Evolutionary conservation across 768 basidiomycete genomes (phyloP).

Genomic region (Rhodotorula babjevae): DNA sequence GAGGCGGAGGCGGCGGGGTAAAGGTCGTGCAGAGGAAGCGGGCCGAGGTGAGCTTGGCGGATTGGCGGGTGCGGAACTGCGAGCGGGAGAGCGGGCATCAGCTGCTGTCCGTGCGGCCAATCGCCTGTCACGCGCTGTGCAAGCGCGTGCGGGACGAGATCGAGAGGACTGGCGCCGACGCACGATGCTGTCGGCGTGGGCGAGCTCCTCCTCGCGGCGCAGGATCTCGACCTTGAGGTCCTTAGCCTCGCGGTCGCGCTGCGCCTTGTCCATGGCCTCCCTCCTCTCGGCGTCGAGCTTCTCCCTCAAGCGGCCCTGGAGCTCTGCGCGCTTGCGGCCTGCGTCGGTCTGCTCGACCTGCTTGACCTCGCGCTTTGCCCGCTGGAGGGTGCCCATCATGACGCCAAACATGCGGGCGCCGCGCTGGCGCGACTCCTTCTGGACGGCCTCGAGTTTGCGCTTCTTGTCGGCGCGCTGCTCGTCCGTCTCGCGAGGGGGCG

Average conservation of each 20-base stretch:
- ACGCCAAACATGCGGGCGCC: slow-evolving; percentile 33
- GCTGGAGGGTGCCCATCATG: slow-evolving; percentile 30
- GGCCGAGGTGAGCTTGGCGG: slow-evolving; percentile 39
- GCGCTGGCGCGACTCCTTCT: slow-evolving; percentile 8
- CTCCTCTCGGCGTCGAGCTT: slow-evolving; percentile 33
- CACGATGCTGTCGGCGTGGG: slow-evolving; percentile 25
- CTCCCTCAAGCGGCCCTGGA: slow-evolving; percentile 35
- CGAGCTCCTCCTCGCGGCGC: slow-evolving; percentile 38
- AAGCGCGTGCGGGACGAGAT: background rate
- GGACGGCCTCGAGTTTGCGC: background rate
- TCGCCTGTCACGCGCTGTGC: background rate
- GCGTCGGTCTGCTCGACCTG: background rate
- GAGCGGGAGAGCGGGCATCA: background rate
- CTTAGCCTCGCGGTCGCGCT: slow-evolving; percentile 18
- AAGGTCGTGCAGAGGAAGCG: slow-evolving; percentile 42
- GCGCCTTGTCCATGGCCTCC: slow-evolving; percentile 14
- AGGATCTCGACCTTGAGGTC: slow-evolving; percentile 23
- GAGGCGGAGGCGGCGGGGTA: slow-evolving; percentile 13
- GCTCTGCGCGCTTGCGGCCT: slow-evolving; percentile 28
- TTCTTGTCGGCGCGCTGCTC: slow-evolving; percentile 1
- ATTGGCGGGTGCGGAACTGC: slow-evolving; percentile 39
- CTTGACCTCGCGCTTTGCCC: slow-evolving; percentile 15
- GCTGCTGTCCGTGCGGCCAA: too few species aligned
- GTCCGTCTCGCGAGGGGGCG: background rate
- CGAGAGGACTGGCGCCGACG: slow-evolving; percentile 2